These are phyloP conservation scores for Boechera stricta DNA, from an alignment of 345 rosid species.

Conservation along the genomic window DNA sequence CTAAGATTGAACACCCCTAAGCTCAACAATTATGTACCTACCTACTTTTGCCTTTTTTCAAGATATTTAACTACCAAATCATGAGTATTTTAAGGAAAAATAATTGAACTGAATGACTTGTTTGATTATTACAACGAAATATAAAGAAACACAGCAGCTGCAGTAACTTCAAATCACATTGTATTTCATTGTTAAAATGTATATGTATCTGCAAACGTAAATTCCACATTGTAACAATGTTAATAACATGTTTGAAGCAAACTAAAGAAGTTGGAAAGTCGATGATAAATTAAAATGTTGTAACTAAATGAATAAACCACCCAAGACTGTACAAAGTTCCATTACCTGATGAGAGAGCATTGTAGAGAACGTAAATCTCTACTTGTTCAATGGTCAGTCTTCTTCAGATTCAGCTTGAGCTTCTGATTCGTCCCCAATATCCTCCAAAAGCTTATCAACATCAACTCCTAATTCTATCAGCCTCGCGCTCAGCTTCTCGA, in stretches of 20 bases:
- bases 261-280: constrained; percentile 3
- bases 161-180: background rate
- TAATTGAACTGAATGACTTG: background rate
- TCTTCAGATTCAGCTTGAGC: constrained; percentile 75
- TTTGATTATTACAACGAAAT: background rate
- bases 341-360: constrained; percentile 21
- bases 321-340: constrained; percentile 37
- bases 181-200: background rate
- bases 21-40: background rate
- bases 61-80: background rate
- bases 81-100: background rate
- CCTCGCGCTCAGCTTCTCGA: constrained; percentile 77
- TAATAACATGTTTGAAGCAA: constrained; percentile 16
- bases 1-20: background rate
- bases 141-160: background rate
- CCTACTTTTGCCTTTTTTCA: background rate
- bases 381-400: constrained; percentile 53
- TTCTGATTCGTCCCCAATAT: constrained; percentile 80
- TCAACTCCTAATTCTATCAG: constrained; percentile 87
- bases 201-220: background rate
- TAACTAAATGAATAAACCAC: constrained; percentile 14
- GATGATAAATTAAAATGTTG: constrained; percentile 1
- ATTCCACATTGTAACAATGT: background rate
- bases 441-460: constrained; percentile 83
- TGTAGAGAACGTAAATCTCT: constrained; percentile 16